Evolutionary conservation across 768 basidiomycete species (phyloP).

Genomic region (Lactarius indigo): DNA sequence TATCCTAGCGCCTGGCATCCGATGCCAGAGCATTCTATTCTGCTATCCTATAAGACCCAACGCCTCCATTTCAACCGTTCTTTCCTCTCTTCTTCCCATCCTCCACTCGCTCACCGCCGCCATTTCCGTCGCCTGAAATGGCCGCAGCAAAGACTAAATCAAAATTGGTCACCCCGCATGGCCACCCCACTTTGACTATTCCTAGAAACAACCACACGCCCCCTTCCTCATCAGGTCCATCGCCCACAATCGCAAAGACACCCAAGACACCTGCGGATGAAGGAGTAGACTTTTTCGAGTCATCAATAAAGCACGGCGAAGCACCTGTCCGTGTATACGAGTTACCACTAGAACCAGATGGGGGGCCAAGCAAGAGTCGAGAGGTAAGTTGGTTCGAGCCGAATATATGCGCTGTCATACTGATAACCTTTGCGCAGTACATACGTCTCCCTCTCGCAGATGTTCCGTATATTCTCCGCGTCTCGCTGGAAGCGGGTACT

Average conservation of each 20-base stretch:
- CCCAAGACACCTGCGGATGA: constrained; percentile 93
- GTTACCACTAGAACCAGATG: constrained; percentile 82
- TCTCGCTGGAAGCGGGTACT: constrained; percentile 89
- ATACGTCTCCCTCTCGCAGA: constrained; percentile 92
- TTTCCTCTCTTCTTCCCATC: background rate
- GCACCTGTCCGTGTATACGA: constrained; percentile 79
- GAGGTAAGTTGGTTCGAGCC: constrained; percentile 50
- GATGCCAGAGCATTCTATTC: background rate
- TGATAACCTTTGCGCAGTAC: constrained; percentile 52
- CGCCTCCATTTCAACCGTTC: background rate
- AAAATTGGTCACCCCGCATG: background rate
- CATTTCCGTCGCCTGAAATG: constrained; percentile 11
- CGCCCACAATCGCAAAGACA: constrained; percentile 37
- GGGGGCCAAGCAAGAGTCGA: constrained; percentile 82
- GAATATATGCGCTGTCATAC: background rate
- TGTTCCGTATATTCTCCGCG: constrained; percentile 84
- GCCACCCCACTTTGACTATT: constrained; percentile 21
- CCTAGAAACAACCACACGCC: constrained; percentile 7
- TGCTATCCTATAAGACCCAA: background rate
- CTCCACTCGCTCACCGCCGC: background rate
- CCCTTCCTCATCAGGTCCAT: constrained; percentile 18
- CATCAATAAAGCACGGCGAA: constrained; percentile 48
- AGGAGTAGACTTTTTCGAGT: constrained; percentile 83
- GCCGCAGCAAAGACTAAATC: constrained; percentile 17
- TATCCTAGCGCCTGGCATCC: background rate